Base-by-base conservation (phyloP, 768 basidiomycete genomes). In the Tephrocybe sp. region DNA sequence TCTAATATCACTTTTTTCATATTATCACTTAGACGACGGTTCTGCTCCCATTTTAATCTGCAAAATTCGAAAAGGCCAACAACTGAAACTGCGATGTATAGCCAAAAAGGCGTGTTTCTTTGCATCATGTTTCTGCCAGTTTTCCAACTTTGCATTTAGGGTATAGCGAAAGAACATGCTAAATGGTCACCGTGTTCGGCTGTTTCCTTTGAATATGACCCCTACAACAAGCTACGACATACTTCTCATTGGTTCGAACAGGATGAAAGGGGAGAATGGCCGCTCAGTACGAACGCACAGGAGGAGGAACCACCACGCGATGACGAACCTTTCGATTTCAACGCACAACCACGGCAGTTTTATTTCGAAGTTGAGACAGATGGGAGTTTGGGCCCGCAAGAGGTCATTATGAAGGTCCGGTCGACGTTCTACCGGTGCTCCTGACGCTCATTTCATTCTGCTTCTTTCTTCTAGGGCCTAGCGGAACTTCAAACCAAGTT, bases 121-220 rank as follows among this genome's bases (percentile, higher is more conserved):
- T 49, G 38, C 33, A 43, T 30, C 33, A 14, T 14, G 31, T 42
- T 20, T 20, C 19, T 13, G 22, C 26, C 20, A 32, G 8, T 32
- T 23, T 48, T 49, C 39, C 48, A 49, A 26, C 17, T 51, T 31
- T 39, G 39, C 46, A 56, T 41, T 16, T 61, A 98, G 96, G 96
- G 96, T 36, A 87, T 97, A 53, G 93, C 96, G 3, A 98, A 98
- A 74, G 93, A 97, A 66, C 97, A 99, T 64, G 94, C 97, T 11
- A 99, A 99, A 71, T 99, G 96, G 92, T 96, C 93, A 0, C 96
- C 97, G 11, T 90, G 94, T 53, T 89, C 93, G 1, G 93, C 97
- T 7, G 86, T 99, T 14, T 83, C 87, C 7, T 98, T 96, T 57
- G 97, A 99, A 72, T 99, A 99, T 56, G 97, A 99, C 68, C 97